These are phyloP conservation scores for Xylaria sp. DNA, from an alignment of 2,329 filamentous ascomycete genomes.

Conservation along the genomic window DNA sequence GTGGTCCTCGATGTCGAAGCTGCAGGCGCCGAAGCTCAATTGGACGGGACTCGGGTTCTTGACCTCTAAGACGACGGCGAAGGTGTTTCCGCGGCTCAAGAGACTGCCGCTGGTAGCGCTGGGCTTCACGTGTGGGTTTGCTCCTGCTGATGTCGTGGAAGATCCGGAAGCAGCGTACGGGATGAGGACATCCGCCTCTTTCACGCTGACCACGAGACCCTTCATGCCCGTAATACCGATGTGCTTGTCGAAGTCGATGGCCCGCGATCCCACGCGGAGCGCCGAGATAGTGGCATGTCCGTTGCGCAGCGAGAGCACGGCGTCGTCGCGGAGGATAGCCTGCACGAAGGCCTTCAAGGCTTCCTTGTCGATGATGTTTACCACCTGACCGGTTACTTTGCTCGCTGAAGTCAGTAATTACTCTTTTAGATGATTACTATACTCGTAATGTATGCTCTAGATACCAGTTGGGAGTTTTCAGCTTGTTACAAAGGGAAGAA, in stretches of 20 bases:
- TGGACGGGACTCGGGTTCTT: slow-evolving; percentile 45
- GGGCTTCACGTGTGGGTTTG: neutral
- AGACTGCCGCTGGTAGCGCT: slow-evolving; percentile 8
- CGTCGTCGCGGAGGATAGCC: slow-evolving; percentile 35
- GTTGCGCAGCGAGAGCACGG: slow-evolving; percentile 40
- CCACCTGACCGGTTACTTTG: slow-evolving; percentile 39
- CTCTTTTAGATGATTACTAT: no score
- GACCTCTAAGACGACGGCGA: slow-evolving; percentile 37
- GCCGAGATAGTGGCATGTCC: slow-evolving; percentile 40
- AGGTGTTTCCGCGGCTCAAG: neutral
- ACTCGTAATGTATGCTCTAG: no score
- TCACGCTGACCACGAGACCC: slow-evolving; percentile 37
- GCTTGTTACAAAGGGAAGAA: no score
- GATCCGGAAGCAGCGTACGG: neutral
- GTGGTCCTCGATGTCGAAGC: slow-evolving; percentile 43
- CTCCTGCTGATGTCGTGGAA: neutral
- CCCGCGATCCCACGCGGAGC: slow-evolving; percentile 38
- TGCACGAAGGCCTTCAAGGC: slow-evolving; percentile 43
- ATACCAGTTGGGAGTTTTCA: no score
- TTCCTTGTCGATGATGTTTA: slow-evolving; percentile 41
- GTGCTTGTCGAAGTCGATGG: slow-evolving; percentile 43
- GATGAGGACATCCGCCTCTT: slow-evolving; percentile 4
- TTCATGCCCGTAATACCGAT: slow-evolving; percentile 41
- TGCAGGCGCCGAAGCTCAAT: slow-evolving; percentile 45
- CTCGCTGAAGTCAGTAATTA: no score